Base-by-base conservation (phyloP, 108 stramenopile species). In the Conticribra guillardii region DNA sequence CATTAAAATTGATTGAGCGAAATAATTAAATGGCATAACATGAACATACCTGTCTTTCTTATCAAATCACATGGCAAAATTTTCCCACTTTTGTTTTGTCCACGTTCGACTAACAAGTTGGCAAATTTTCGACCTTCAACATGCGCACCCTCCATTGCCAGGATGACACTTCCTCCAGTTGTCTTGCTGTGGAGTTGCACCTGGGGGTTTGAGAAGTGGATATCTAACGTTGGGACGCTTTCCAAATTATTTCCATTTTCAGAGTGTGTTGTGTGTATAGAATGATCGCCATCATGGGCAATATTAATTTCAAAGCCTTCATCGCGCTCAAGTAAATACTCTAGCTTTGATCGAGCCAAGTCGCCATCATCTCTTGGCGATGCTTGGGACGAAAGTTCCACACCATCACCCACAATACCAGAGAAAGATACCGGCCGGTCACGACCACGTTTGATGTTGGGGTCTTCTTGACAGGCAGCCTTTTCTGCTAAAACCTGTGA, bases 151-250 rank as follows among this genome's bases (percentile, higher is more conserved):
- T 74, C 67, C 69, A 82, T 82, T 53, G 81, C 80, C 32, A 85
- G 54, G 26, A 85, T 79, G 27, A 85, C 63, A 53, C 81, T 82
- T 23, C 81, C 81, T 2, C 69, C 72, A 19, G 83, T 84, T 46
- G 51, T 46, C 21, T 75, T 64, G 22, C 78, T 73, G 54, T 82
- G 81, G 1, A 85, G 73, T 31, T 85, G 84, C 16, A 85, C 33
- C 49, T 85, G 84, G 7, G 84, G 84, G 47, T 85, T 85, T 2
- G 80, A 82, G 26, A 85, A 80, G 54, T 80, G 81, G 23, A 85
- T 51, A 63, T 85, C 77, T 18, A 85, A 50, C 37, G 78, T 83
- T 16, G 82, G 76, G n/a, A 83, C 22, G 17, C 63, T 79, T 23
- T 47, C 33, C 34, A 63, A 67, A 50, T 67, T 19, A 8, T 3